These are phyloP conservation scores for Talaromyces nanjingensis DNA, from an alignment of 495 filamentous ascomycete species.

Conservation along the genomic window DNA sequence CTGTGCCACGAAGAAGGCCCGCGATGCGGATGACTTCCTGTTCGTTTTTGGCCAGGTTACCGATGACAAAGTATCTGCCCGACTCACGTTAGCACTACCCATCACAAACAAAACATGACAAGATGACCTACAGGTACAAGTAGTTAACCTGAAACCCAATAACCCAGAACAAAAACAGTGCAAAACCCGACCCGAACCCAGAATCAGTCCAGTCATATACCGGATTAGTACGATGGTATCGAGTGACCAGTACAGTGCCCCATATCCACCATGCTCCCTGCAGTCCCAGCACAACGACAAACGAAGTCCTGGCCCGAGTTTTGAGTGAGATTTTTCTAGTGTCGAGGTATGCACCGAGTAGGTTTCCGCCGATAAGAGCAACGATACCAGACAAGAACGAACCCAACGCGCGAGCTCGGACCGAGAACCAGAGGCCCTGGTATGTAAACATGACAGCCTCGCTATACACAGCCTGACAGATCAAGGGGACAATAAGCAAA, in stretches of 20 bases:
- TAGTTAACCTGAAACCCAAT: constrained; percentile 58
- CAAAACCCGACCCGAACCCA: constrained; percentile 52
- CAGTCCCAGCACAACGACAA: constrained; percentile 37
- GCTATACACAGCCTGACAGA: constrained; percentile 53
- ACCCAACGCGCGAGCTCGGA: constrained; percentile 54
- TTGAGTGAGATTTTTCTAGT: constrained; percentile 39
- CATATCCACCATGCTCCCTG: constrained; percentile 59
- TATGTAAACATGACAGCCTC: constrained; percentile 61
- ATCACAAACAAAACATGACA: background rate
- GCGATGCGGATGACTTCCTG: constrained; percentile 55
- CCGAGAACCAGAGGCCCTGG: constrained; percentile 51
- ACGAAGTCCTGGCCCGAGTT: constrained; percentile 35
- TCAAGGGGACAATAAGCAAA: constrained; percentile 50
- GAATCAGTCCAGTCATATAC: constrained; percentile 50
- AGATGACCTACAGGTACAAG: constrained; percentile 41
- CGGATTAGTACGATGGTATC: constrained; percentile 42
- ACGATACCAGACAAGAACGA: constrained; percentile 56
- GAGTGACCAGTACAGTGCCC: constrained; percentile 48
- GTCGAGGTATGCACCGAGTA: constrained; percentile 52
- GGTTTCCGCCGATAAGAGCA: constrained; percentile 48
- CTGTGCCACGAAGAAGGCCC: constrained; percentile 52
- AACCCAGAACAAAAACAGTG: constrained; percentile 51
- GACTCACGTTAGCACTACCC: constrained; percentile 5
- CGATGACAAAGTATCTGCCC: constrained; percentile 52
- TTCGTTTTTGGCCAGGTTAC: constrained; percentile 47